Evolutionary conservation across 1,284 basidiomycete species (phyloP).

Genomic region (Neolentinus lepideus): DNA sequence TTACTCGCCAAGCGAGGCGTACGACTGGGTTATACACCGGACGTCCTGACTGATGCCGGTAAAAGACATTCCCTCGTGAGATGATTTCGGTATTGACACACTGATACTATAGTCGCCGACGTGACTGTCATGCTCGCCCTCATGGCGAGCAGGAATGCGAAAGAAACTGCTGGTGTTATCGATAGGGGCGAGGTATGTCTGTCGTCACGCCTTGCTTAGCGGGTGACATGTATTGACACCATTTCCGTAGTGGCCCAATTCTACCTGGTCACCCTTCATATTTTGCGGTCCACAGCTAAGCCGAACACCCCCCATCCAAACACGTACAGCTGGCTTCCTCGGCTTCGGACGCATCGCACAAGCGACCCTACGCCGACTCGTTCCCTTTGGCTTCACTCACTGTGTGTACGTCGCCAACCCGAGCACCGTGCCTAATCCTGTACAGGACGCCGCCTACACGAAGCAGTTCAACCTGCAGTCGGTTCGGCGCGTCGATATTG

Average conservation of each 20-base stretch:
- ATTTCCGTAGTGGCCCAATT: slow-evolving; percentile 47
- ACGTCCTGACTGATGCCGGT: slow-evolving; percentile 86
- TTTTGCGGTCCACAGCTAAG: slow-evolving; percentile 78
- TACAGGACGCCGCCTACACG: slow-evolving; percentile 47
- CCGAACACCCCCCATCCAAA: slow-evolving; percentile 37
- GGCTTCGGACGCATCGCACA: slow-evolving; percentile 93
- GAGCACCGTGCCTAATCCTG: slow-evolving; percentile 31
- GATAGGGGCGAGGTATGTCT: slow-evolving; percentile 55
- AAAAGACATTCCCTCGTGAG: slow-evolving; percentile 14
- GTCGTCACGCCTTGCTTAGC: no score
- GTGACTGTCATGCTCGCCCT: slow-evolving; percentile 82
- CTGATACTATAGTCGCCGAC: slow-evolving; percentile 64
- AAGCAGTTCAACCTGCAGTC: slow-evolving; percentile 38
- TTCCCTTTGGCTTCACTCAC: slow-evolving; percentile 70
- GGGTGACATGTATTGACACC: no score
- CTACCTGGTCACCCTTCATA: slow-evolving; percentile 76
- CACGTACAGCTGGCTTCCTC: slow-evolving; percentile 74
- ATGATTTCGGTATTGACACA: no score
- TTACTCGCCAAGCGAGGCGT: slow-evolving; percentile 62
- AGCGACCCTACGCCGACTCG: slow-evolving; percentile 67
- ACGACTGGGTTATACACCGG: slow-evolving; percentile 85
- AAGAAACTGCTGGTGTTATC: slow-evolving; percentile 58
- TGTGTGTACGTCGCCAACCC: slow-evolving; percentile 62
- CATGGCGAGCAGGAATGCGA: slow-evolving; percentile 82
- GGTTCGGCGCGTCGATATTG: slow-evolving; percentile 52